These are phyloP conservation scores for Lachancea dasiensis DNA, from an alignment of 805 yeast genomes.

Conservation along the genomic window DNA sequence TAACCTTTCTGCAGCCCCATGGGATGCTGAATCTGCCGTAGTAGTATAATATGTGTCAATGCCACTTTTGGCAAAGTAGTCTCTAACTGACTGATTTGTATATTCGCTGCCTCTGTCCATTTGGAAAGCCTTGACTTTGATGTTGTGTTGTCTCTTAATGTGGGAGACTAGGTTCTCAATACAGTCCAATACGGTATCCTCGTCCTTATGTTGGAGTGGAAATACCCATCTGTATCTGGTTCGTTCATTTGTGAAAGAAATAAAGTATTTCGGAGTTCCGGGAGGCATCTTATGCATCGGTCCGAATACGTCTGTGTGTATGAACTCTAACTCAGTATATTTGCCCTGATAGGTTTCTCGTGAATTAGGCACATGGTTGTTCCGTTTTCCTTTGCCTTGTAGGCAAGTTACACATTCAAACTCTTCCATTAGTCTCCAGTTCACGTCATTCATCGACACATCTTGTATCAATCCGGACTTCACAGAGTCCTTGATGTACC, in stretches of 20 bases:
- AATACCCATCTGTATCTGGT: slow-evolving; percentile 11
- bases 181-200: not conserved
- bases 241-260: slow-evolving; percentile 14
- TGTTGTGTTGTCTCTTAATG: not conserved
- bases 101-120: slow-evolving; percentile 13
- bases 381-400: not conserved
- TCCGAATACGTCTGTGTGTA: slow-evolving; percentile 12
- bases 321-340: slow-evolving; percentile 5
- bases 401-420: not conserved
- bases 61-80: slow-evolving; percentile 5
- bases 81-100: slow-evolving; percentile 2
- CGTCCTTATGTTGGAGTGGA: slow-evolving; percentile 2
- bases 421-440: too few species aligned
- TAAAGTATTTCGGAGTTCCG: slow-evolving; percentile 7
- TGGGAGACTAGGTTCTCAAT: slow-evolving; percentile 3
- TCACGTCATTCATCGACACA: not conserved
- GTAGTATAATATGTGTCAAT: slow-evolving; percentile 10
- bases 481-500: not conserved
- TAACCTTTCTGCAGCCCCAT: slow-evolving; percentile 13
- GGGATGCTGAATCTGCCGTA: slow-evolving; percentile 7
- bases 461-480: not conserved
- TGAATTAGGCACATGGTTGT: not conserved
- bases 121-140: slow-evolving; percentile 5
- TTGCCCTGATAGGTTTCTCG: slow-evolving; percentile 7
- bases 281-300: slow-evolving; percentile 7